A percentile compares a stretch with the other conserved stretches of the same genome.
Evolutionary conservation across 495 filamentous ascomycete genomes (phyloP).

Genomic region (Penicillium canariense): DNA sequence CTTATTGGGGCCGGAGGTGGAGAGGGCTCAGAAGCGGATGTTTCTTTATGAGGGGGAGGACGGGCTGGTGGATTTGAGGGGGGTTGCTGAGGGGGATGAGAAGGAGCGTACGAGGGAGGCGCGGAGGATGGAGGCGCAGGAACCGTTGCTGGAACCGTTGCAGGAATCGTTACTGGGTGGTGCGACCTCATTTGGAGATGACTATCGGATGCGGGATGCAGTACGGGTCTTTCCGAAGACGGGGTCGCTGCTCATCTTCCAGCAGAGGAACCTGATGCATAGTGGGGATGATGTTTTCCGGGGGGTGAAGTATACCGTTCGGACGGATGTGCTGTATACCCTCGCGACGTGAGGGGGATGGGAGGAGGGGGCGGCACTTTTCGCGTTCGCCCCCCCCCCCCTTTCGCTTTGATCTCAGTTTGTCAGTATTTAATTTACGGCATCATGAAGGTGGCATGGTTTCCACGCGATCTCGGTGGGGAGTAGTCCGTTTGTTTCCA

Average conservation of each 20-base stretch:
- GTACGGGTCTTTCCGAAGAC: conserved; percentile 67
- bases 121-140: neutral
- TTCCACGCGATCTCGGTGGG: no score
- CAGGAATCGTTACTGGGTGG: conserved; percentile 46
- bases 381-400: neutral
- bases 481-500: no score
- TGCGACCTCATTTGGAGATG: conserved; percentile 60
- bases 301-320: conserved; percentile 75
- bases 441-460: neutral
- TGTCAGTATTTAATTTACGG: no score
- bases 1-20: conserved; percentile 27
- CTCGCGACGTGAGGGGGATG: neutral
- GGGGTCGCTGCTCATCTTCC: conserved; percentile 74
- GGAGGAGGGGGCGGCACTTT: neutral
- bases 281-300: conserved; percentile 68
- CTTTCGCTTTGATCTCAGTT: neutral
- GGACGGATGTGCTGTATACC: conserved; percentile 74
- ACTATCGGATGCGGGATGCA: conserved; percentile 35
- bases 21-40: conserved; percentile 16
- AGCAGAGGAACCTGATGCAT: conserved; percentile 67
- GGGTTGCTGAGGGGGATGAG: neutral
- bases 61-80: conserved; percentile 14
- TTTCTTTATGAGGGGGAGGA: conserved; percentile 7
- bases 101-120: neutral
- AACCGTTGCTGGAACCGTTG: neutral